Conservation (phyloP, 805 yeast species). For the Teunomyces funiuensis region DNA sequence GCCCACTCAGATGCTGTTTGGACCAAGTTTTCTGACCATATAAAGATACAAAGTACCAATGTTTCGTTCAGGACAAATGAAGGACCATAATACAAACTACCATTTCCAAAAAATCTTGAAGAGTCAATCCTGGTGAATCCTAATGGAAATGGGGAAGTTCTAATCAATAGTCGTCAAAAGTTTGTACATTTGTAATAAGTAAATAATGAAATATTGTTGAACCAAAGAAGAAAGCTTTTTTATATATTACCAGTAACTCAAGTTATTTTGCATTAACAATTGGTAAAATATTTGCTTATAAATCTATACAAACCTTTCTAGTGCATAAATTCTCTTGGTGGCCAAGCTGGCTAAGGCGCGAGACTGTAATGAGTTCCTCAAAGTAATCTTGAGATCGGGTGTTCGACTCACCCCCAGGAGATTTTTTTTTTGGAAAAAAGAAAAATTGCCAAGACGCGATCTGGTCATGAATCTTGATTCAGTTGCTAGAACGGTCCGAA, state of each 20-base stretch:
- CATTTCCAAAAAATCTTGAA: background rate
- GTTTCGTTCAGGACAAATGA: background rate
- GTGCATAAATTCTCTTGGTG: slow-evolving; percentile 33
- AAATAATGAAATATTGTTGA: no score
- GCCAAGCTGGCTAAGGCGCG: slow-evolving; percentile 53
- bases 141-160: background rate
- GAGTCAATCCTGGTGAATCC: background rate
- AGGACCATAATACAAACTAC: background rate
- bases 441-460: no score
- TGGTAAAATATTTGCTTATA: no score
- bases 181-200: no score
- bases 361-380: slow-evolving; percentile 40
- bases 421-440: slow-evolving; percentile 25
- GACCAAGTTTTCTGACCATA: slow-evolving; percentile 33
- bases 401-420: slow-evolving; percentile 52
- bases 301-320: no score
- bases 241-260: no score
- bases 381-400: slow-evolving; percentile 48
- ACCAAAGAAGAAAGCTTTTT: no score
- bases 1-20: slow-evolving; percentile 34
- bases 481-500: no score
- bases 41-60: slow-evolving; percentile 22
- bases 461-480: no score
- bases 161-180: no score
- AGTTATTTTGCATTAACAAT: no score